Percentiles rank a stretch among this genome's conserved stretches.
phyloP scores from a whole-genome alignment of 2,329 filamentous ascomycete genomes.

The Sarocladium kiliense region DNA sequence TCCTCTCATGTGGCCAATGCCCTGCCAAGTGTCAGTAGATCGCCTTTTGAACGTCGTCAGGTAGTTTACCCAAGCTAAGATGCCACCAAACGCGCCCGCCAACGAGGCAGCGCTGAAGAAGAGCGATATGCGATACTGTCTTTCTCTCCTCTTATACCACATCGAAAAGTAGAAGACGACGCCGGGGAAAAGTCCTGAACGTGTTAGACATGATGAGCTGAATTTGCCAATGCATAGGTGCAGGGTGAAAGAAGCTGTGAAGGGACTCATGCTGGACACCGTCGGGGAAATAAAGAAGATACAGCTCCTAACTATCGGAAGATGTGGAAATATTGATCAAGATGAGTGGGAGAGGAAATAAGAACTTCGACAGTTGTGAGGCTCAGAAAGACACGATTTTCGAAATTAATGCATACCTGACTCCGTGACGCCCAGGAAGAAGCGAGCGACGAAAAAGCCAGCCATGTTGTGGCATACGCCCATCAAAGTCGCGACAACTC shows the following conservation, averaged over 20 bases:
- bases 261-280: no score
- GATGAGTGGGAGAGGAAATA: no score
- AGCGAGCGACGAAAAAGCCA: constrained; percentile 47
- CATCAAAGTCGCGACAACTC: constrained; percentile 40
- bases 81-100: constrained; percentile 52
- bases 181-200: constrained; percentile 44
- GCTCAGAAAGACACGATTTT: no score
- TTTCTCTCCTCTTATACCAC: constrained; percentile 51
- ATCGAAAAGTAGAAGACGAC: constrained; percentile 46
- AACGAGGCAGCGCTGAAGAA: constrained; percentile 52
- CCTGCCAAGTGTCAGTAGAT: constrained; percentile 25
- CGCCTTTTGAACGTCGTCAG: neutral
- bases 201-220: neutral
- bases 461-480: constrained; percentile 40
- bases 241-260: no score
- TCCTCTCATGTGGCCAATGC: constrained; percentile 48
- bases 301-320: no score
- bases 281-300: no score
- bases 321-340: no score
- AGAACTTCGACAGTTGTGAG: no score
- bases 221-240: no score
- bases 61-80: constrained; percentile 44
- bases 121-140: constrained; percentile 49
- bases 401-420: constrained; percentile 2
- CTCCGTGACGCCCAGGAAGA: constrained; percentile 52